Evolutionary conservation across 768 basidiomycete species (phyloP).

Genomic region (Rhizopogon sp.): DNA sequence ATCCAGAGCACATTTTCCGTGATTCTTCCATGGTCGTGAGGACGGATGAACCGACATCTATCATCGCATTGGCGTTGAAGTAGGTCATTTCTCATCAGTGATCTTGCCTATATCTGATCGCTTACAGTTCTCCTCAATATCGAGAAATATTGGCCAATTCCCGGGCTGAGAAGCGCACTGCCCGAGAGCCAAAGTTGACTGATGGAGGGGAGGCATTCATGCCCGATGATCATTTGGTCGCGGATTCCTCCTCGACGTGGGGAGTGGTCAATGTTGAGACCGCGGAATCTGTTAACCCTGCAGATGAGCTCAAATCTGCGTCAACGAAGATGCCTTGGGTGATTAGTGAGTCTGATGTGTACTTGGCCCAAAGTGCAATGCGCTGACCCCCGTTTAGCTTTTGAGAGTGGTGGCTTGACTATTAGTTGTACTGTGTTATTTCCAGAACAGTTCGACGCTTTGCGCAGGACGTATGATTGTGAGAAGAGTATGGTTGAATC

Average conservation of each 20-base stretch:
- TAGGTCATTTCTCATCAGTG: slow-evolving; percentile 29
- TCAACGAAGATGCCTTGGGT: slow-evolving; percentile 81
- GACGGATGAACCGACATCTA: slow-evolving; percentile 96
- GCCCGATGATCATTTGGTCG: slow-evolving; percentile 82
- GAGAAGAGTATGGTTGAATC: slow-evolving; percentile 94
- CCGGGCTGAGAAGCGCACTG: slow-evolving; percentile 69
- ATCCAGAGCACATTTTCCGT: slow-evolving; percentile 90
- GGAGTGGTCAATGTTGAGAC: slow-evolving; percentile 85
- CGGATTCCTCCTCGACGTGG: slow-evolving; percentile 88
- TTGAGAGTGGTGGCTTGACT: slow-evolving; percentile 83
- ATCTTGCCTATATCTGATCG: background rate
- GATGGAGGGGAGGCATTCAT: slow-evolving; percentile 84
- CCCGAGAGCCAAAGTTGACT: slow-evolving; percentile 47
- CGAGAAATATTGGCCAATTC: slow-evolving; percentile 76
- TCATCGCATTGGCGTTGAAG: slow-evolving; percentile 93
- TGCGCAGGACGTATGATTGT: slow-evolving; percentile 89
- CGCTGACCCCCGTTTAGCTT: slow-evolving; percentile 43
- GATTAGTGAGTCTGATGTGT: slow-evolving; percentile 51
- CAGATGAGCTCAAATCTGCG: slow-evolving; percentile 69
- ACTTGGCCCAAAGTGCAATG: slow-evolving; percentile 1
- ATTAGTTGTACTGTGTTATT: slow-evolving; percentile 94
- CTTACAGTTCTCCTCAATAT: slow-evolving; percentile 72
- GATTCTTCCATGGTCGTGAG: slow-evolving; percentile 94
- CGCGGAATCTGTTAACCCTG: slow-evolving; percentile 59
- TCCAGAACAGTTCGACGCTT: slow-evolving; percentile 94